phyloP scores from a whole-genome alignment of 2,329 filamentous ascomycete species.

The Cordyceps tenuipes region DNA sequence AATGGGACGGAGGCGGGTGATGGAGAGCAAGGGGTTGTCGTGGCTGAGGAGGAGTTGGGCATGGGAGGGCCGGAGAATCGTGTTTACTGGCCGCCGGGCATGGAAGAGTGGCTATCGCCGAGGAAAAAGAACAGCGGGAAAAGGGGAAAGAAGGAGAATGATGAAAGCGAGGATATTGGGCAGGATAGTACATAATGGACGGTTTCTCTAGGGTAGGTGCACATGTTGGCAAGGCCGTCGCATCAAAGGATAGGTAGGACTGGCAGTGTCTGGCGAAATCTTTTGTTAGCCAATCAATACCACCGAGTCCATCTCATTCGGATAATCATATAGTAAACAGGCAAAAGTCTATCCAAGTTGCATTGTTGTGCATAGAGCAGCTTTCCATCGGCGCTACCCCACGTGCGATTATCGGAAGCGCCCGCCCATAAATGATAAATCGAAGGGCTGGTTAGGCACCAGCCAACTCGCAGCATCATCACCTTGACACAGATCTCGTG shows the following conservation, averaged over 20 bases:
- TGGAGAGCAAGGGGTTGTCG: conserved; percentile 30
- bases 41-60: conserved; percentile 61
- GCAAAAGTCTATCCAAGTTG: not conserved
- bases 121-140: conserved; percentile 61
- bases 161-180: conserved; percentile 22
- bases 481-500: not conserved
- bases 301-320: not conserved
- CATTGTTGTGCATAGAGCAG: not conserved
- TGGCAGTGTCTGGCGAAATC: not conserved
- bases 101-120: conserved; percentile 84
- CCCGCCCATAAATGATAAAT: not conserved
- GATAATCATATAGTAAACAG: not conserved
- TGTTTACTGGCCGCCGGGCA: conserved; percentile 84
- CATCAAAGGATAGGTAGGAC: no score
- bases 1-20: conserved; percentile 24
- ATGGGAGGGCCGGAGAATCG: conserved; percentile 79
- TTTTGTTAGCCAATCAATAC: not conserved
- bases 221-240: no score
- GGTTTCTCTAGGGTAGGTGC: no score
- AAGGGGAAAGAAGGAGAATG: conserved; percentile 22
- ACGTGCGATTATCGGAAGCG: conserved; percentile 8
- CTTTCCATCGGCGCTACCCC: not conserved
- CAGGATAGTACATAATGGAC: not conserved
- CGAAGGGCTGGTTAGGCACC: not conserved
- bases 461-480: not conserved